Evolutionary conservation across 257 asterid species (phyloP).

Genomic region (Rehmannia glutinosa): DNA sequence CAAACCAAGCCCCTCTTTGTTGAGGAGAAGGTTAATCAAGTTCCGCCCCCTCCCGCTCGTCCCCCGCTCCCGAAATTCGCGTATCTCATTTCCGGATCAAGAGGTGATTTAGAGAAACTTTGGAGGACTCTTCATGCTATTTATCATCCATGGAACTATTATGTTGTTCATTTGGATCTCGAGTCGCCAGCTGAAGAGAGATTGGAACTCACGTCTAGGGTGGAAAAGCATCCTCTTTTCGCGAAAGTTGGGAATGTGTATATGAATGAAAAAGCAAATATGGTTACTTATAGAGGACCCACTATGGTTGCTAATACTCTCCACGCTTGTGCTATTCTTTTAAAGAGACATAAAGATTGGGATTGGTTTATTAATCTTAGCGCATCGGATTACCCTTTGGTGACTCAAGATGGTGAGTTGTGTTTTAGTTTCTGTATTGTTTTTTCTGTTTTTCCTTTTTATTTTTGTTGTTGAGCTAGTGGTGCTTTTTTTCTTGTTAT

Average conservation of each 20-base stretch:
- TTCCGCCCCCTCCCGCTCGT: constrained; percentile 24
- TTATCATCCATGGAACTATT: constrained; percentile 62
- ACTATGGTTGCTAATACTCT: constrained; percentile 66
- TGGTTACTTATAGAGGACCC: constrained; percentile 64
- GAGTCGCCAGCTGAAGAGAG: constrained; percentile 51
- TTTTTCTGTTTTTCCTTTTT: not conserved
- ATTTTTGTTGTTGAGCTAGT: too few relatives aligned
- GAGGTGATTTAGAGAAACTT: constrained; percentile 48
- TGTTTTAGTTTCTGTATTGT: not conserved
- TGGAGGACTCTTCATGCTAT: constrained; percentile 50
- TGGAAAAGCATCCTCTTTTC: constrained; percentile 41
- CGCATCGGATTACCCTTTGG: constrained; percentile 58
- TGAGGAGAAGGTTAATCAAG: constrained; percentile 28
- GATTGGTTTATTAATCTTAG: constrained; percentile 67
- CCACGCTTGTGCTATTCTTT: constrained; percentile 56
- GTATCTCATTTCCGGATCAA: constrained; percentile 41
- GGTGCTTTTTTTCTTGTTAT: too few relatives aligned
- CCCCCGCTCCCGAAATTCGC: constrained; percentile 50
- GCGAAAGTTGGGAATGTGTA: constrained; percentile 42
- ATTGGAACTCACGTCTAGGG: constrained; percentile 39
- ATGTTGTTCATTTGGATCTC: constrained; percentile 52
- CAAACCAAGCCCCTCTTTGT: constrained; percentile 27
- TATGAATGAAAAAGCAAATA: constrained; percentile 48
- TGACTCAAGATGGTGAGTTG: constrained; percentile 57
- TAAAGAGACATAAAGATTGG: constrained; percentile 46